These are phyloP conservation scores for Sabuloglossum arenarium DNA, from an alignment of 495 filamentous ascomycete genomes.

Conservation along the genomic window DNA sequence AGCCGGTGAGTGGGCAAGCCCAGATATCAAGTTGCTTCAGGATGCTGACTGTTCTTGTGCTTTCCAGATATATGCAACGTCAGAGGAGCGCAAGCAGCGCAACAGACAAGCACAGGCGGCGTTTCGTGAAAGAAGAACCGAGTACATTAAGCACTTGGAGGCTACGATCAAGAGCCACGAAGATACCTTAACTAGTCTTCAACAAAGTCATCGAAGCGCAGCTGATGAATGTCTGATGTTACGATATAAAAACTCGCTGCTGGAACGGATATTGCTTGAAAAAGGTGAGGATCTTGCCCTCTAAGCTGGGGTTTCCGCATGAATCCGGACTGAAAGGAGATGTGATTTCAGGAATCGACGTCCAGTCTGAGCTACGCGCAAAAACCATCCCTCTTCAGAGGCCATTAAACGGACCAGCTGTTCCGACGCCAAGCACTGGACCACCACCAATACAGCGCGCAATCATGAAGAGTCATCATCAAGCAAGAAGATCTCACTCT, in stretches of 20 bases:
- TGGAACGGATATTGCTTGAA: slow-evolving; percentile 87
- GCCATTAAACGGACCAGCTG: slow-evolving; percentile 32
- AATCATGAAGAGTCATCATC: slow-evolving; percentile 46
- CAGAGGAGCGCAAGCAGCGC: slow-evolving; percentile 92
- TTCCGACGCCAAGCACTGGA: slow-evolving; percentile 35
- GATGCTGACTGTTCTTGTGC: slow-evolving; percentile 7
- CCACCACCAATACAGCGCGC: slow-evolving; percentile 50
- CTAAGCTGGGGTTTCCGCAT: neutral
- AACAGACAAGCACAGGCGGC: slow-evolving; percentile 95
- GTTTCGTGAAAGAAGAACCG: slow-evolving; percentile 86
- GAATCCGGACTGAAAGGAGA: neutral
- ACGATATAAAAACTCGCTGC: slow-evolving; percentile 90
- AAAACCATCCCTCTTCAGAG: slow-evolving; percentile 58
- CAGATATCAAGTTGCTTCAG: slow-evolving; percentile 2
- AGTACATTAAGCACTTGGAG: slow-evolving; percentile 98
- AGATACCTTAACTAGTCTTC: slow-evolving; percentile 71
- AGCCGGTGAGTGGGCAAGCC: slow-evolving; percentile 54
- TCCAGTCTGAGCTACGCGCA: slow-evolving; percentile 79
- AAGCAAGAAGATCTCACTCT: slow-evolving; percentile 43
- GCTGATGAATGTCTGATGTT: slow-evolving; percentile 97
- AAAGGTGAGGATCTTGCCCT: slow-evolving; percentile 39
- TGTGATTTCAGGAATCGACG: slow-evolving; percentile 58
- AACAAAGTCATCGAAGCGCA: slow-evolving; percentile 82
- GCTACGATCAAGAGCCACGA: slow-evolving; percentile 96
- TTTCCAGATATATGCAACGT: slow-evolving; percentile 84